Evolutionary conservation across 148 eudicot genomes (phyloP).

Genomic region (Rhododendron molle): DNA sequence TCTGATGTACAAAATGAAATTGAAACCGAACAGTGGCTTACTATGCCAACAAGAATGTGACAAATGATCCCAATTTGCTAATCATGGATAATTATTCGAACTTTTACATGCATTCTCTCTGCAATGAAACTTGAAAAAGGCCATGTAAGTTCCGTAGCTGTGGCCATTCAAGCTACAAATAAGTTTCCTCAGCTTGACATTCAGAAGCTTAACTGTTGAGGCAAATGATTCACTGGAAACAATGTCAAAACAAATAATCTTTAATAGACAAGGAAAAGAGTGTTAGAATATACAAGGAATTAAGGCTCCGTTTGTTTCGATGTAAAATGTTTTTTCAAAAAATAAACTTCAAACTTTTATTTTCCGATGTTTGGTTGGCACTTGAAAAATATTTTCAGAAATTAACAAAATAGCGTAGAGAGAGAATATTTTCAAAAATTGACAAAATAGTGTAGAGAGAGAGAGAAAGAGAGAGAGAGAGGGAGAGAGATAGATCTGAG

Average conservation of each 20-base stretch:
- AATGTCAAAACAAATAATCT: neutral
- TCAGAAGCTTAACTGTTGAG: conserved; percentile 60
- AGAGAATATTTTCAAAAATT: too few relatives aligned
- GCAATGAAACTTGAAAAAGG: neutral
- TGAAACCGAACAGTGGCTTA: neutral
- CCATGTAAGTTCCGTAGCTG: conserved; percentile 25
- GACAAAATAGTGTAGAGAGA: too few relatives aligned
- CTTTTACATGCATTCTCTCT: neutral
- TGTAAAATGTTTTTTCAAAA: too few relatives aligned
- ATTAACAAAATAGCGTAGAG: too few relatives aligned
- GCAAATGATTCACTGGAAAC: conserved; percentile 55
- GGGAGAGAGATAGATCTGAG: too few relatives aligned
- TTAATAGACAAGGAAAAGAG: neutral
- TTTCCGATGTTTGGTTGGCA: too few relatives aligned
- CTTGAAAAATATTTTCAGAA: too few relatives aligned
- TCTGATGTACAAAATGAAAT: neutral
- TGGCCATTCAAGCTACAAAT: conserved; percentile 63
- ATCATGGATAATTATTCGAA: neutral
- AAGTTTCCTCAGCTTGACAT: conserved; percentile 44
- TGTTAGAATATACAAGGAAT: neutral
- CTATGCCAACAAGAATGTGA: neutral
- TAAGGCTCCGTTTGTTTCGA: too few relatives aligned
- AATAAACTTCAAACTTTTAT: too few relatives aligned
- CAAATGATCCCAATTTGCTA: neutral
- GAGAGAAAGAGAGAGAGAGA: too few relatives aligned